A percentile compares a stretch with the other conserved stretches of the same genome.
Conservation (phyloP, 1,139 yeast genomes). For the Kodamaea derodonti region DNA sequence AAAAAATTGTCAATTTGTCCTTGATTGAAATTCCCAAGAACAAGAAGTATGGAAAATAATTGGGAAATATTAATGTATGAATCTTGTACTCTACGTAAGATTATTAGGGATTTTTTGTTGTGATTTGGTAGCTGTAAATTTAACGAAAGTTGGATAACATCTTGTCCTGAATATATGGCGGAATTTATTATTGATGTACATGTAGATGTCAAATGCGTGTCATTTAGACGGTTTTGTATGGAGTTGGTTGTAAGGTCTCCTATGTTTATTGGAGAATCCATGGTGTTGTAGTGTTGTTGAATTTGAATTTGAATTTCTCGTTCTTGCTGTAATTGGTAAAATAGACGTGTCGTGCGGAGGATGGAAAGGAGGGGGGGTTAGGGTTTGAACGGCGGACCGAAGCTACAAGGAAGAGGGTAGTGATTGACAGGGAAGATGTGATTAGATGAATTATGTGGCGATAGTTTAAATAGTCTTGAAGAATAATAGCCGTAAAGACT, state of each 20-base stretch:
- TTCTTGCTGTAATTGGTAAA: no score
- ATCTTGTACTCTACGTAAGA: conserved; percentile 44
- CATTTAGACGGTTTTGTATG: conserved; percentile 33
- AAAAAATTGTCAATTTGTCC: conserved; percentile 29
- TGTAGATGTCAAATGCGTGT: conserved; percentile 32
- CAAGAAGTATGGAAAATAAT: conserved; percentile 31
- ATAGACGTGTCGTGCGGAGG: neutral
- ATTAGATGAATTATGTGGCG: no score
- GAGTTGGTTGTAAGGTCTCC: conserved; percentile 45
- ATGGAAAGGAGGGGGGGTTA: no score
- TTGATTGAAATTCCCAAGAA: conserved; percentile 23
- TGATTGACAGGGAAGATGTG: no score
- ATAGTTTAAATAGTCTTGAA: no score
- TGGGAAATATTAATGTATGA: conserved; percentile 42
- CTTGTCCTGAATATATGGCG: conserved; percentile 37
- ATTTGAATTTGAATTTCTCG: neutral
- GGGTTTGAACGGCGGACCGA: no score
- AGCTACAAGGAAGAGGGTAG: no score
- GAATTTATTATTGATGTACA: conserved; percentile 22
- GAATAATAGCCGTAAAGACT: no score
- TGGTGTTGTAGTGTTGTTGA: conserved; percentile 7
- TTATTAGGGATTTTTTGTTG: conserved; percentile 11
- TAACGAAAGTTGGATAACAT: conserved; percentile 35
- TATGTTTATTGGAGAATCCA: conserved; percentile 45
- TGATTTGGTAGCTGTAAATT: conserved; percentile 9